Base-by-base conservation (phyloP, 2,329 filamentous ascomycete genomes). In the Penicillium sp. region DNA sequence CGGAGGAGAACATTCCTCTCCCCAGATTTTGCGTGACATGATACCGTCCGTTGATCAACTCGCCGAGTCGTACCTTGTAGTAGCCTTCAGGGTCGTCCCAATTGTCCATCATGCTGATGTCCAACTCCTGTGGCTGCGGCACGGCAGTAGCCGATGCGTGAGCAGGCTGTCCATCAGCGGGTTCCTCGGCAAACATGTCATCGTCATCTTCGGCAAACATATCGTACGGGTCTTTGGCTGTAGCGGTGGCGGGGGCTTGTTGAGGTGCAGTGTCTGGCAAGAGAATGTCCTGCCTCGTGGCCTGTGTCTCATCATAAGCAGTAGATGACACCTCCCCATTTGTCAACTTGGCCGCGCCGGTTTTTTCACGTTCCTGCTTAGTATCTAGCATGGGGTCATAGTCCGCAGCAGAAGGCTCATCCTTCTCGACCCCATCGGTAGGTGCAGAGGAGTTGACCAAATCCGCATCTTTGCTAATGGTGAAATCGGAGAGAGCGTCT, bases 11-110 rank as follows among this genome's bases (percentile, higher is more conserved):
- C 79, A 96, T 95, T 60, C 93, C 93, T 69, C 88, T 90, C 54
- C 93, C 93, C 24, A 98, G 78, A 45, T 85, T 85, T 49, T 90
- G 83, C 66, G 91, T 86, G 29, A 98, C 83, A 65, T 93, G 88
- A 68, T 97, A 97, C 32, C 90, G 86, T 28, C 84, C 84, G 59
- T 95, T 87, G 53, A 98, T 78, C 44, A 97, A 74, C 73, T 98
- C 93, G 62, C 91, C 90, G 36, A 90, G 83, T 48, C 94, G 89
- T 49, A 96, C 84, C 69, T 93, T 94, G 76, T 97, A 98, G 67
- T 97, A 97, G 5, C 91, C 93, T 63, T 98, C 90, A 45, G 86
- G 83, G 65, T 97, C 93, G 64, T 95, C 90, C 84, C 84, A 88
- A 50, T 95, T 91, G 62, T 97, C 91, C 45, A 96, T 80, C 67